phyloP scores from a whole-genome alignment of 192 early-diverging fungal genomes.

The Coemansia sp. region DNA sequence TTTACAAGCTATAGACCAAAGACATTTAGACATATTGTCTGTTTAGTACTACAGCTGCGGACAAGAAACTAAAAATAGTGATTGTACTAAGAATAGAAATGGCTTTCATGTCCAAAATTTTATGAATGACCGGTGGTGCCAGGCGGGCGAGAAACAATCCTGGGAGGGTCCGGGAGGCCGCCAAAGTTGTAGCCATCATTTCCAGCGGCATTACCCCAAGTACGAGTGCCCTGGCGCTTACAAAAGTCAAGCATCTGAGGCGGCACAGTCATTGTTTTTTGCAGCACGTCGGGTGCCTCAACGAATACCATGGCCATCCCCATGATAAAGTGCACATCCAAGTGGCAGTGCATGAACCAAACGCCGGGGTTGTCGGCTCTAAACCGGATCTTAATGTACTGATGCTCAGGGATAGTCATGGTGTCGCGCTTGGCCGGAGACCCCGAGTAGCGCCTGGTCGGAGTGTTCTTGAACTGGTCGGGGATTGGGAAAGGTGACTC shows the following conservation, averaged over 20 bases:
- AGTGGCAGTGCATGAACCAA: constrained; percentile 86
- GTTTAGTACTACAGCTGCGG: background rate
- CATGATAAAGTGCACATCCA: constrained; percentile 58
- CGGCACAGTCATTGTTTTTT: constrained; percentile 56
- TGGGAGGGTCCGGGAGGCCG: constrained; percentile 56
- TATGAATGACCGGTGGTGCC: background rate
- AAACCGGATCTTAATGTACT: constrained; percentile 70
- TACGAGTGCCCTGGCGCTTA: constrained; percentile 56
- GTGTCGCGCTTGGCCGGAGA: constrained; percentile 62
- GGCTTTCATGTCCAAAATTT: background rate
- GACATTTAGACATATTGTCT: background rate
- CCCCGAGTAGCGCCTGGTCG: constrained; percentile 5
- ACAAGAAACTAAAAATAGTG: background rate
- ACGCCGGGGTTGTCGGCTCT: constrained; percentile 79
- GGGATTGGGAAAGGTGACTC: constrained; percentile 56
- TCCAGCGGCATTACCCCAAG: constrained; percentile 75
- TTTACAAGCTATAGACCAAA: background rate
- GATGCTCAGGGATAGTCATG: constrained; percentile 57
- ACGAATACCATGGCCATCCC: constrained; percentile 73
- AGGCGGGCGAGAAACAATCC: constrained; percentile 1
- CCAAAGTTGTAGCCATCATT: constrained; percentile 65
- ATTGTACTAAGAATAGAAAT: background rate
- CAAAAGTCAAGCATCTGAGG: constrained; percentile 63
- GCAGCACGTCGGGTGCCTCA: constrained; percentile 67
- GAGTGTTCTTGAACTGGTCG: constrained; percentile 13